Conservation (phyloP, 1,139 yeast species). For the Debaryomyces singareniensis region DNA sequence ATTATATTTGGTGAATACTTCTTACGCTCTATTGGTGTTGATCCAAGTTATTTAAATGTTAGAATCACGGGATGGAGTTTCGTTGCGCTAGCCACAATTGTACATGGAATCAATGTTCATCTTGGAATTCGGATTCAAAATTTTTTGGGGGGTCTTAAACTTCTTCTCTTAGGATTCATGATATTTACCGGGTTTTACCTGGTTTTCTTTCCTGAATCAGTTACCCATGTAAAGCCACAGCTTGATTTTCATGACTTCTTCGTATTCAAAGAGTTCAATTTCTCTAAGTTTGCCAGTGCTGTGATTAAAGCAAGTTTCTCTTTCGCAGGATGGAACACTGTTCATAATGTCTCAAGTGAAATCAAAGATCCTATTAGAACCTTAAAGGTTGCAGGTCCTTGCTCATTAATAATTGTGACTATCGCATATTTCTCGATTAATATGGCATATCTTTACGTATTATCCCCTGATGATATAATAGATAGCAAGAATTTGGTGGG, state of each 20-base stretch:
- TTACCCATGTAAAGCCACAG: conserved; percentile 37
- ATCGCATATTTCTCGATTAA: conserved; percentile 50
- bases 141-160: conserved; percentile 48
- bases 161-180: conserved; percentile 43
- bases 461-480: conserved; percentile 48
- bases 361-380: conserved; percentile 54
- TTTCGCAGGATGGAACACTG: conserved; percentile 60
- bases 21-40: conserved; percentile 42
- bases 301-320: conserved; percentile 56
- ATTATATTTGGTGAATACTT: conserved; percentile 68
- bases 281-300: conserved; percentile 48
- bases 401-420: conserved; percentile 42
- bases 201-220: conserved; percentile 31
- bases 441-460: conserved; percentile 48
- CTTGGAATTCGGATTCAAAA: conserved; percentile 54
- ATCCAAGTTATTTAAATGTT: conserved; percentile 29
- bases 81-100: conserved; percentile 33
- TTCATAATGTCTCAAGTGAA: conserved; percentile 57
- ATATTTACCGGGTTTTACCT: conserved; percentile 47
- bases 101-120: conserved; percentile 50
- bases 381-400: conserved; percentile 55
- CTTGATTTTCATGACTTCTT: conserved; percentile 29
- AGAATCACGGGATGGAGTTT: conserved; percentile 41
- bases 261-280: conserved; percentile 20
- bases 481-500: conserved; percentile 55